Conservation (phyloP, 768 basidiomycete species). For the Amylocystis lapponica region DNA sequence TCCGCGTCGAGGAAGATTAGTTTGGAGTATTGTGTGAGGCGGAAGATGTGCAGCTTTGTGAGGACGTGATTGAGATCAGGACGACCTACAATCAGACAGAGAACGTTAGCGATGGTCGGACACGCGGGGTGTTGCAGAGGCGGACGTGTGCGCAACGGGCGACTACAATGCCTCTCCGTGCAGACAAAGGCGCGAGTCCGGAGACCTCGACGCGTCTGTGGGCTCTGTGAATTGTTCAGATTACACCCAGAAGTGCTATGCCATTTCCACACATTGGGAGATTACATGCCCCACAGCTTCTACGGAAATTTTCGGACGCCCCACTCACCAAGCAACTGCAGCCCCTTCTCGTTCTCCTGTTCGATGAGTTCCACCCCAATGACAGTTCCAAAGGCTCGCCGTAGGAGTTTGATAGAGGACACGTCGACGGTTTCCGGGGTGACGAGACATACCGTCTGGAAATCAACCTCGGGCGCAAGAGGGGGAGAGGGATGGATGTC, state of each 20-base stretch:
- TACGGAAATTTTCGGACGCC: background rate
- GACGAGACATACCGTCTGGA: conserved; percentile 83
- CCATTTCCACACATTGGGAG: too few species aligned
- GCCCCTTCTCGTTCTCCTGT: conserved; percentile 55
- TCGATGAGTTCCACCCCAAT: conserved; percentile 89
- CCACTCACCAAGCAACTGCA: conserved; percentile 77
- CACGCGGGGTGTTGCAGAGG: too few species aligned
- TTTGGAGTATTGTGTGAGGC: conserved; percentile 80
- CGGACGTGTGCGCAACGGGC: too few species aligned
- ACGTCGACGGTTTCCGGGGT: conserved; percentile 93
- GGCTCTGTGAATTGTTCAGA: too few species aligned
- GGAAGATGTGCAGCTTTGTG: conserved; percentile 95
- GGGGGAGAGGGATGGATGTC: conserved; percentile 67
- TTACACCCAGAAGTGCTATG: too few species aligned
- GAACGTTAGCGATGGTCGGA: conserved; percentile 7
- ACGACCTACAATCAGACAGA: conserved; percentile 67
- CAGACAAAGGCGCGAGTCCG: too few species aligned
- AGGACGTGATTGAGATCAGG: conserved; percentile 90
- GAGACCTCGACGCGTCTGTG: too few species aligned
- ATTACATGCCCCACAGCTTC: too few species aligned
- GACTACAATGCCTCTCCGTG: too few species aligned
- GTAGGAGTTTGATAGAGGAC: conserved; percentile 68
- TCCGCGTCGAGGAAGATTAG: conserved; percentile 92
- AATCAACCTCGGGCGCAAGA: conserved; percentile 55
- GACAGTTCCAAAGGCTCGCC: conserved; percentile 77